Percentiles rank a stretch among this genome's conserved stretches.
Conservation (phyloP, 768 basidiomycete species). For the Candolleomyces eurysporus region DNA sequence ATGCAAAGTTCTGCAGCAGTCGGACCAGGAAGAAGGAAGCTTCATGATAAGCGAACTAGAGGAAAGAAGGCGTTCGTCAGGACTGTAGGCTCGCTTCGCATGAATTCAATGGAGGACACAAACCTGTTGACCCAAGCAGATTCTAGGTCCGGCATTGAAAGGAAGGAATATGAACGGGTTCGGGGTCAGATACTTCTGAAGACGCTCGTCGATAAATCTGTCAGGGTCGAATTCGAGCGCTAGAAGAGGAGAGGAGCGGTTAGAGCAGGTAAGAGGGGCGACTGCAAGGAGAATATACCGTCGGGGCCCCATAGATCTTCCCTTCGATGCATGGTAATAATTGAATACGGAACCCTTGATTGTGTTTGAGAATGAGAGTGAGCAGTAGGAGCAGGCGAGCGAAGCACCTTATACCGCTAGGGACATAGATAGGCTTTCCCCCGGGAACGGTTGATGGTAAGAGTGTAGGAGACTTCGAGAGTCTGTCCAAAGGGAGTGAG, state of each 20-base stretch:
- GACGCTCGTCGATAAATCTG: constrained; percentile 59
- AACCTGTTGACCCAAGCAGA: constrained; percentile 51
- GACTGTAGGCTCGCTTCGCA: background rate
- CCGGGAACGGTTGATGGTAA: background rate
- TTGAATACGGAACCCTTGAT: constrained; percentile 34
- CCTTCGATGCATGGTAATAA: constrained; percentile 59
- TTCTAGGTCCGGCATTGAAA: constrained; percentile 51
- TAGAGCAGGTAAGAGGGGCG: background rate
- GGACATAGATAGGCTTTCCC: background rate
- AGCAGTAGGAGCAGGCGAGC: background rate
- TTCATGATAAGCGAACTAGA: constrained; percentile 43
- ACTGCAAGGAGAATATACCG: constrained; percentile 29
- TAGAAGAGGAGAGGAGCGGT: constrained; percentile 13
- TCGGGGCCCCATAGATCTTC: constrained; percentile 69
- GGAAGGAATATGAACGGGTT: constrained; percentile 59
- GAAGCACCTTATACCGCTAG: background rate
- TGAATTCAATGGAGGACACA: background rate
- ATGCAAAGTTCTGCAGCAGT: constrained; percentile 46
- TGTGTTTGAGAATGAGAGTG: background rate
- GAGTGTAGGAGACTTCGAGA: background rate
- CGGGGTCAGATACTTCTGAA: constrained; percentile 51
- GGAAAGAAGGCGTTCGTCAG: background rate
- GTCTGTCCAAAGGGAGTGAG: background rate
- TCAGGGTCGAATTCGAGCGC: constrained; percentile 63
- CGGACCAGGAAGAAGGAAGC: constrained; percentile 49